Base-by-base conservation (phyloP, 1,284 basidiomycete genomes). In the Leccinum brunneo-olivaceum region DNA sequence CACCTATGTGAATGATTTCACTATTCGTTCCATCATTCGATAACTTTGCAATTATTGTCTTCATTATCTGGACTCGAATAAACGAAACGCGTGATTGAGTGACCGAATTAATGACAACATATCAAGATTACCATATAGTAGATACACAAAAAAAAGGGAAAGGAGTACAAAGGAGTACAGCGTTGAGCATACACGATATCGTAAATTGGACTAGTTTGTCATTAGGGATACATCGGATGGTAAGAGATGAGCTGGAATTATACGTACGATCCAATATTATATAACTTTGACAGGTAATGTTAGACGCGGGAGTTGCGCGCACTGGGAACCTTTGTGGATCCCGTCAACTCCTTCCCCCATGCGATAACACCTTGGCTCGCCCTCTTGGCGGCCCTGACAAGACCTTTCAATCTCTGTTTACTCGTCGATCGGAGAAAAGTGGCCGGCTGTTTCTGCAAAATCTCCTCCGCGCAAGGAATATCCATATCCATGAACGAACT, bases 401-500 rank as follows among this genome's bases (percentile, higher is more conserved):
- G 35, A 24, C 24, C 47, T 32, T 48, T 60, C 45, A 57, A 34
- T 37, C 45, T 59, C 21, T 39, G 48, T 16, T 48, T 57, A 34
- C 38, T 39, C 16, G 41, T 36, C 24, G 34, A 21, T 15, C 30
- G 49, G 29, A 44, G 51, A 27, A 48, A 33, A 37, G 60, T 49
- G n/a, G 24, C 2, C 25, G 33, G 50, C n/a, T 34, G 50, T 27
- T 57, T 46, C 16, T 25, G 41, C 25, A 24, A 34, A n/a, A 41
- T 24, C 27, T 44, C 40, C 14, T 35, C 43, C 15, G 21, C 3
- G 10, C 36, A 47, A 24, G 55, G 50, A 44, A 57, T 46, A 24
- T 65, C 63, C 60, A 62, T 62, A 20, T 62, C 60, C 62, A 62
- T 65, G 47, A 62, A 62, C 4, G 60, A 62, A 21, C 41, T 34